Base-by-base conservation (phyloP, 495 filamentous ascomycete genomes). In the Hyaloscypha finlandica region DNA sequence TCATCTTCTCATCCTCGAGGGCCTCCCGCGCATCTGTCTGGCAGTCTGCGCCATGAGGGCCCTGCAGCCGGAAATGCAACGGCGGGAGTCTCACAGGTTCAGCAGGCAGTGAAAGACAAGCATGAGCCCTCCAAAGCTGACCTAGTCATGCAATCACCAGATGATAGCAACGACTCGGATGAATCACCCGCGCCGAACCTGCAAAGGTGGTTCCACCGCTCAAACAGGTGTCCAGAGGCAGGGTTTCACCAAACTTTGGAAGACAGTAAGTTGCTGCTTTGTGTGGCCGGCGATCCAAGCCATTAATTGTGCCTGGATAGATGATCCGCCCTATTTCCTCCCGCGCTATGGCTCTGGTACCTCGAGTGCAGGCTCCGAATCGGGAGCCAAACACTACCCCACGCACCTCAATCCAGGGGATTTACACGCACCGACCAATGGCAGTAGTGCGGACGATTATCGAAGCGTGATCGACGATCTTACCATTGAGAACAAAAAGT, bases 391-490 rank as follows among this genome's bases (percentile, higher is more conserved):
- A 59, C 52, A 51, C 51, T 29, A 42, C 62, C 16, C 55, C 8
- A 37, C 54, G 31, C 33, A 56, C 57, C 9, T 64, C 67, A 70
- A 57, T 6, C 37, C 55, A 67, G 48, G 37, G 71, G 48, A 63
- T 71, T 48, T 74, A 20, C 69, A 73, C 5, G 59, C 72, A 51
- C 66, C 71, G 42, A 75, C 79, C 8, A 81, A 78, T 20, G 83
- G 84, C 58, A 84, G 79, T 64, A 85, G 83, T 51, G 81, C 78
- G 59, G 86, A 85, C 51, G 86, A 86, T 67, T 89, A 81, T 63
- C 79, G 88, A 58, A 85, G 86, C 67, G 86, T 92, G 37, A 90
- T 92, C 52, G 89, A 91, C 68, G 89, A 92, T 71, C 73, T 92
- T 60, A 92, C 89, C 0, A 77, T 91, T 39, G 87, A 90, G 70